A percentile compares a stretch with the other conserved stretches of the same genome.
phyloP scores from a whole-genome alignment of 192 early-diverging fungal genomes.

The Coemansia sp. region DNA sequence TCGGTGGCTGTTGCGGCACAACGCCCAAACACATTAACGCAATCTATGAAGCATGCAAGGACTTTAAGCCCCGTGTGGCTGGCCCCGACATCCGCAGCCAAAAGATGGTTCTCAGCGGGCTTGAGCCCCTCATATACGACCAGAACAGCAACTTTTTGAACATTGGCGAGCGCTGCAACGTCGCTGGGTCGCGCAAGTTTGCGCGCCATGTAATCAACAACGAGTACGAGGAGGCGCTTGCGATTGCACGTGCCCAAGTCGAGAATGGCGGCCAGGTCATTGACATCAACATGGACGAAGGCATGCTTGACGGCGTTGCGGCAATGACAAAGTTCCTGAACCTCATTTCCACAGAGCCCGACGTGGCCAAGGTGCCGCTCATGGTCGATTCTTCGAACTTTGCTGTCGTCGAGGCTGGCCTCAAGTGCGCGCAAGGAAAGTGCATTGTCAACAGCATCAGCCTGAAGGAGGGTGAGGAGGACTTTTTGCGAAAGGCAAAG shows the following conservation, averaged over 20 bases:
- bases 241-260: slow-evolving; percentile 90
- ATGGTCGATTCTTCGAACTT: slow-evolving; percentile 99
- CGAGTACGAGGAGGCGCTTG: slow-evolving; percentile 90
- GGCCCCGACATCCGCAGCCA: slow-evolving; percentile 65
- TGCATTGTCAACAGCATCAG: slow-evolving; percentile 98
- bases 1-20: slow-evolving; percentile 97
- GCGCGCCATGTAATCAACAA: slow-evolving; percentile 90
- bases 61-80: slow-evolving; percentile 76
- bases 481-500: slow-evolving; percentile 87
- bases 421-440: slow-evolving; percentile 96
- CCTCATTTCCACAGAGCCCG: slow-evolving; percentile 90
- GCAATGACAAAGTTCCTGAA: slow-evolving; percentile 96
- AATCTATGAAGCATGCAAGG: slow-evolving; percentile 71
- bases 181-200: slow-evolving; percentile 93
- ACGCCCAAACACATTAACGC: slow-evolving; percentile 93
- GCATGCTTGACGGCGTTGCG: slow-evolving; percentile 88
- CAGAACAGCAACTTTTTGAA: slow-evolving; percentile 86
- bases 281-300: slow-evolving; percentile 97
- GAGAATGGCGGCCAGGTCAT: slow-evolving; percentile 94
- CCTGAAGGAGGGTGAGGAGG: slow-evolving; percentile 90
- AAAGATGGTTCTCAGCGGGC: slow-evolving; percentile 78
- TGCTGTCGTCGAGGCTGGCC: slow-evolving; percentile 91
- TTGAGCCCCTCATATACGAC: slow-evolving; percentile 83
- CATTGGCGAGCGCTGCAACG: slow-evolving; percentile 96
- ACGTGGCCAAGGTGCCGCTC: slow-evolving; percentile 81